Evolutionary conservation across 2,329 filamentous ascomycete species (phyloP).

Genomic region (Rugonectria rugulosa): DNA sequence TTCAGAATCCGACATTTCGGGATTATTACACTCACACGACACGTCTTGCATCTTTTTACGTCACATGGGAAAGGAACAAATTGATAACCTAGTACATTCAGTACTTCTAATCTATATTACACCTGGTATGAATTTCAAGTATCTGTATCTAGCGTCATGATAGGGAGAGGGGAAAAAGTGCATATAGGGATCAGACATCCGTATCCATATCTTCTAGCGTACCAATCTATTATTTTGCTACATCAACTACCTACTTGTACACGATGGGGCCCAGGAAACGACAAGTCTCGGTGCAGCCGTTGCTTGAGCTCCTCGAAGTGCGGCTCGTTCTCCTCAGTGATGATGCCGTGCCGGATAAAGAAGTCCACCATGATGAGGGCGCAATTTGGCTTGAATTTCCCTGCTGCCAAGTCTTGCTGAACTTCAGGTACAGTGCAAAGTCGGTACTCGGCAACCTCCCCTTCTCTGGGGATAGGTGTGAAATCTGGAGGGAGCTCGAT

Average conservation of each 20-base stretch:
- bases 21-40: too few species aligned
- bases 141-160: too few species aligned
- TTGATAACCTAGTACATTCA: too few species aligned
- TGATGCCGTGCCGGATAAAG: conserved; percentile 9
- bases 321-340: conserved; percentile 6
- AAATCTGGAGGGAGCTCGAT: conserved; percentile 5
- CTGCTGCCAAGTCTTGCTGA: neutral
- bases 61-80: too few species aligned
- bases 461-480: conserved; percentile 8
- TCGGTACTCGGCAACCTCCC: conserved; percentile 8
- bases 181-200: too few species aligned
- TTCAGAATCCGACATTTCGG: too few species aligned
- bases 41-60: too few species aligned
- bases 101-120: too few species aligned
- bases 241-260: neutral
- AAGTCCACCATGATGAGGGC: conserved; percentile 15
- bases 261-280: conserved; percentile 7
- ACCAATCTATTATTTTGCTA: neutral
- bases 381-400: conserved; percentile 11
- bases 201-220: too few species aligned
- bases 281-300: conserved; percentile 7
- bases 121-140: too few species aligned
- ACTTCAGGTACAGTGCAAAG: conserved; percentile 3
- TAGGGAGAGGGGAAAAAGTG: too few species aligned
- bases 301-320: conserved; percentile 3